phyloP scores from a whole-genome alignment of 371 early-diverging fungal genomes.

The Mortierella sp. region DNA sequence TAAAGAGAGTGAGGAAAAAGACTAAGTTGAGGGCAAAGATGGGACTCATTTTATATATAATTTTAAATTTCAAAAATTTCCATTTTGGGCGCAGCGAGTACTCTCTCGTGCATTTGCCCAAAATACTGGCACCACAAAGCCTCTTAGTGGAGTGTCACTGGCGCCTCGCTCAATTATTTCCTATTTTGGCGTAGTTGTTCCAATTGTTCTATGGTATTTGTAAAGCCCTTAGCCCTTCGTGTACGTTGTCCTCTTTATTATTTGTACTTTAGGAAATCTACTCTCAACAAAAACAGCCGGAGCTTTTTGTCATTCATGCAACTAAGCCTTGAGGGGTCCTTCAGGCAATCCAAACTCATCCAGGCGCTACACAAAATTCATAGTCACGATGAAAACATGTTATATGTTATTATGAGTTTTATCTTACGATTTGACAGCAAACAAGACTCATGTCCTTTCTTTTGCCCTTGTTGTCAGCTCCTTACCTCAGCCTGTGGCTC shows the following conservation, averaged over 20 bases:
- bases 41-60: not conserved
- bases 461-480: not conserved
- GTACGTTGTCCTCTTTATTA: not conserved
- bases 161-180: not conserved
- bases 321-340: slow-evolving; percentile 11
- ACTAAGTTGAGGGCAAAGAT: not conserved
- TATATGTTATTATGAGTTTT: not conserved
- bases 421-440: not conserved
- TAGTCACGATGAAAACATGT: not conserved
- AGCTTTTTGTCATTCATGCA: not conserved
- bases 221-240: not conserved
- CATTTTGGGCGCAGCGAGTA: not conserved
- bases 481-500: slow-evolving; percentile 61
- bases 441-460: not conserved
- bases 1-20: not conserved
- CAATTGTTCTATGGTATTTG: not conserved
- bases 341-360: slow-evolving; percentile 1
- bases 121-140: too few species aligned
- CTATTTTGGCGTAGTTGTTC: too few species aligned
- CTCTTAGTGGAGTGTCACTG: too few species aligned
- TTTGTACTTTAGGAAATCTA: not conserved
- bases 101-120: too few species aligned
- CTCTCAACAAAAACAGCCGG: not conserved
- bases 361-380: not conserved
- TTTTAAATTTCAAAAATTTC: not conserved